Conservation (phyloP, 257 asterid genomes). For the Forsythia viridissima region DNA sequence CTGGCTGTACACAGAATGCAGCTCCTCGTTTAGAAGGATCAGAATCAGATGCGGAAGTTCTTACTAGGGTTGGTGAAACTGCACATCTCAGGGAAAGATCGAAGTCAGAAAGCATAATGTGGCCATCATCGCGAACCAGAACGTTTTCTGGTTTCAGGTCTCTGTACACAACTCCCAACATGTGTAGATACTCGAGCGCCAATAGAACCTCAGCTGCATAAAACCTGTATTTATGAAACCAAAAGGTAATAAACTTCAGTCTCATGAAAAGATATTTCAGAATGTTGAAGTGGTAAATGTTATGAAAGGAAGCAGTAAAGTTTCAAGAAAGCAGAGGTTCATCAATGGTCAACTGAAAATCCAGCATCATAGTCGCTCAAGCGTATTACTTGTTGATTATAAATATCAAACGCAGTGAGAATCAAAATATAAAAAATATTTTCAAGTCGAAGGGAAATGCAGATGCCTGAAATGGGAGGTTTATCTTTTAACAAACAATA, state of each 20-base stretch:
- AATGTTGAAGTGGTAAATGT: background rate
- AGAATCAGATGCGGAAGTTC: constrained; percentile 18
- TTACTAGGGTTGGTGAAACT: constrained; percentile 38
- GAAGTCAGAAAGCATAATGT: constrained; percentile 42
- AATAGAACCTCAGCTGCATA: constrained; percentile 42
- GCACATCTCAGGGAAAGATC: constrained; percentile 41
- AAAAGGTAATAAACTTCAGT: background rate
- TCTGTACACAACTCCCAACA: constrained; percentile 41
- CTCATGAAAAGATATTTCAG: background rate
- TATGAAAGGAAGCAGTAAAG: background rate
- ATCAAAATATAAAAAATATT: background rate
- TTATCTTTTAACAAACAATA: no score
- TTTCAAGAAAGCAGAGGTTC: background rate
- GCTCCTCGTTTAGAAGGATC: constrained; percentile 36
- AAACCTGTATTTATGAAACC: constrained; percentile 24
- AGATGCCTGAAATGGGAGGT: background rate
- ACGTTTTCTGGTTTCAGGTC: constrained; percentile 42
- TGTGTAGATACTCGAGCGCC: constrained; percentile 41
- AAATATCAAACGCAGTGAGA: background rate
- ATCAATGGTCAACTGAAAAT: background rate
- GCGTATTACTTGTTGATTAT: background rate
- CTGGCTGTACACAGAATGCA: constrained; percentile 35
- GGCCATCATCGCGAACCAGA: constrained; percentile 42
- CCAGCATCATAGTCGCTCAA: background rate
- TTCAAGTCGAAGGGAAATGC: background rate